phyloP scores from a whole-genome alignment of 371 early-diverging fungal species.

The Apophysomyces trapeziformis region DNA sequence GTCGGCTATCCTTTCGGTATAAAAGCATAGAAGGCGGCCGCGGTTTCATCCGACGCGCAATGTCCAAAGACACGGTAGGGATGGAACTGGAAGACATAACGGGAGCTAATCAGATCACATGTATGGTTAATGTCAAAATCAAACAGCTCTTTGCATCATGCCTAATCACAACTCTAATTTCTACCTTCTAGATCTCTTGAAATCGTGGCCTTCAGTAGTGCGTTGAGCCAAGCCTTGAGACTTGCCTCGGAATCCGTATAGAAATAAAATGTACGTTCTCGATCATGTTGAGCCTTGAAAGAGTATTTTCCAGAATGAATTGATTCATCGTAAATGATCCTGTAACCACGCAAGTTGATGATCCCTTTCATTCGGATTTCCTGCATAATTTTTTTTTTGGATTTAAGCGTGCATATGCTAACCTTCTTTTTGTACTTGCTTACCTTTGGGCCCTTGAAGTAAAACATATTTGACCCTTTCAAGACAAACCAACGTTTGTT shows the following conservation, averaged over 20 bases:
- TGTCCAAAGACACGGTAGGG: conserved; percentile 64
- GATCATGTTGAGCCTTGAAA: conserved; percentile 68
- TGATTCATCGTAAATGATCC: conserved; percentile 60
- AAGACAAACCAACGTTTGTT: conserved; percentile 73
- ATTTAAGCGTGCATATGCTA: too few relatives aligned
- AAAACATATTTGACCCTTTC: conserved; percentile 62
- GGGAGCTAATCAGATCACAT: conserved; percentile 43
- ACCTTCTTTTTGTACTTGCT: not conserved
- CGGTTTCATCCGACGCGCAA: conserved; percentile 65
- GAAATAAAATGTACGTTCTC: conserved; percentile 67
- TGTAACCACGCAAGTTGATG: conserved; percentile 61
- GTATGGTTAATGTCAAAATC: not conserved
- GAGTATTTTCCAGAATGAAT: conserved; percentile 72
- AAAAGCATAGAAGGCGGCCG: conserved; percentile 63
- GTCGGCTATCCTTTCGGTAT: conserved; percentile 21
- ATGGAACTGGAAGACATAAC: conserved; percentile 72
- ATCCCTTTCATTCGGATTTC: conserved; percentile 61
- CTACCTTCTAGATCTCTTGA: conserved; percentile 58
- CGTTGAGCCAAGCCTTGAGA: conserved; percentile 68
- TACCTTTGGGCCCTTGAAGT: conserved; percentile 64
- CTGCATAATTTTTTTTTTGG: conserved; percentile 17
- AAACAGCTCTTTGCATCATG: not conserved
- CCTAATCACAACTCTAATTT: conserved; percentile 28
- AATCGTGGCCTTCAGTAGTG: conserved; percentile 76
- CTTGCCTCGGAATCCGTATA: conserved; percentile 60